Evolutionary conservation across 2,329 filamentous ascomycete species (phyloP), one percentile per base, ranked within the genome.

Genomic region (Beauveria caledonica): DNA sequence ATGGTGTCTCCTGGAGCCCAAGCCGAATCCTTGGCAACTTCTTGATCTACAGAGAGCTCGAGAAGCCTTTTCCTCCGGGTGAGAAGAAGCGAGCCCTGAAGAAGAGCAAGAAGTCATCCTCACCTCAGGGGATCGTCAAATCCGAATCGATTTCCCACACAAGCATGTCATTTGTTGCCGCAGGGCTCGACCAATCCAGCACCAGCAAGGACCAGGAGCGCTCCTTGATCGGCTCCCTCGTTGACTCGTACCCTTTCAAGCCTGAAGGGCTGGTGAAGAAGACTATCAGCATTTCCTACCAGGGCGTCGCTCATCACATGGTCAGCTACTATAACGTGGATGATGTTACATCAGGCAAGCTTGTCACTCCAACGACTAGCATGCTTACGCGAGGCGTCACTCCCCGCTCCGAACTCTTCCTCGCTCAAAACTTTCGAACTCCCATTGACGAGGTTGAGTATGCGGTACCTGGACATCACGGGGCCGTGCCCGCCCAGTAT

Each of bases 181-280:
- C 60, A 39, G 66, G 66, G 9, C 36, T 53, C 53, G 55, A 59
- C 10, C 48, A 63, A 8, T 64, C 65, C 13, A 57, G 57, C 3
- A 55, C 46, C 21, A 54, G 61, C 48, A 70, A 67, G 44, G 77
- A 74, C 1, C 58, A 67, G 0, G 72, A 76, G 48, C 69, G 78
- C 58, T 68, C 73, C 1, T 68, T 92, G 58, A 86, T 94, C 49
- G 92, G 92, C 6, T 95, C 91, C 1, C 78, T 96, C 13, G 84
- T 93, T n/a, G 92, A 96, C 73, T 92, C 88, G 0, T 96, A 96
- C 67, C 85, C 86, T 36, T 96, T 96, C 80, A 94, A 94, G 68
- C 79, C 85, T 15, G 83, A 85, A 1, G 92, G 92, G 0, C 75
- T 97, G 45, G 84, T 96, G 64, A 97, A 97, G 80, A 96, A 96